These are phyloP conservation scores for Didymella sp. DNA, from an alignment of 2,329 filamentous ascomycete genomes.

Conservation along the genomic window DNA sequence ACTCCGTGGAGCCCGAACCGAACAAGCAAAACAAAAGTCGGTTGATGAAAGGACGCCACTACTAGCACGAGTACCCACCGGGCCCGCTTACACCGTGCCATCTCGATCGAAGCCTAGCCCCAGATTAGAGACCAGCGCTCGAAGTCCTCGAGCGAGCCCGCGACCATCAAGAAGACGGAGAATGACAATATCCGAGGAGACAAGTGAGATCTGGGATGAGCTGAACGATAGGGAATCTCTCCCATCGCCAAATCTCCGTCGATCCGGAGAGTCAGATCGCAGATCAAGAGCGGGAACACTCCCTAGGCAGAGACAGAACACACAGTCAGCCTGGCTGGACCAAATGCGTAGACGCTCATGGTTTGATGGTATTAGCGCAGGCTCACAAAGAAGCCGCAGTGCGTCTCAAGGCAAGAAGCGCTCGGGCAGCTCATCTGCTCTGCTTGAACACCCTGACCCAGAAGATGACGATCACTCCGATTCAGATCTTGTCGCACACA, in stretches of 20 bases:
- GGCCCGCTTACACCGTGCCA: slow-evolving; percentile 35
- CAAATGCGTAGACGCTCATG: slow-evolving; percentile 48
- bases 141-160: slow-evolving; percentile 35
- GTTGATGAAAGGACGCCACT: slow-evolving; percentile 48
- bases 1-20: slow-evolving; percentile 33
- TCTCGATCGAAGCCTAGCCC: slow-evolving; percentile 37
- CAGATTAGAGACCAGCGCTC: slow-evolving; percentile 26
- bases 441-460: slow-evolving; percentile 39
- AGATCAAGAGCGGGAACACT: slow-evolving; percentile 46
- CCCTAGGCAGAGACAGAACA: slow-evolving; percentile 37
- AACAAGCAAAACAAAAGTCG: slow-evolving; percentile 37
- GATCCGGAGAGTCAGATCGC: slow-evolving; percentile 41
- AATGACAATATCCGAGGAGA: slow-evolving; percentile 68
- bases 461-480: slow-evolving; percentile 43
- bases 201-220: slow-evolving; percentile 86
- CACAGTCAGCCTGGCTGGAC: slow-evolving; percentile 41
- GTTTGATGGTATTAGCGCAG: slow-evolving; percentile 40
- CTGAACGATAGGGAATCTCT: slow-evolving; percentile 68
- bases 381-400: slow-evolving; percentile 32
- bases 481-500: slow-evolving; percentile 30
- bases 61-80: slow-evolving; percentile 44
- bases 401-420: slow-evolving; percentile 41
- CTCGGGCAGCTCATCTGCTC: slow-evolving; percentile 29
- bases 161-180: slow-evolving; percentile 41
- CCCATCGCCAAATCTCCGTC: slow-evolving; percentile 35